Base-by-base conservation (phyloP, 2,329 filamentous ascomycete species). In the Alternaria atra region DNA sequence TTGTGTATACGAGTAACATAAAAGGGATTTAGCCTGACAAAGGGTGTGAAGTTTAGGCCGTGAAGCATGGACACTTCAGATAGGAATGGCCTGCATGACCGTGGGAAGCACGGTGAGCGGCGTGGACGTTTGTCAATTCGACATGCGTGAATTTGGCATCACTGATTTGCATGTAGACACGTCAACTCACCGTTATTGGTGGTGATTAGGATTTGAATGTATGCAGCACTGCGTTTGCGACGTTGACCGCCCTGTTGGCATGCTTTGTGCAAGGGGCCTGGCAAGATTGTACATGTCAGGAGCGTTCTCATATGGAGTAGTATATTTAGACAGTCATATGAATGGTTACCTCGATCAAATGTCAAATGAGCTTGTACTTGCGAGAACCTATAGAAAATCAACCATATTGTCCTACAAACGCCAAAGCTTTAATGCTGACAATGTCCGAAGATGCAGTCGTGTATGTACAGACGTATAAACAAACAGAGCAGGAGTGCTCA, bases 381-480 rank as follows among this genome's bases (percentile, higher is more conserved):
- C 42, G 46, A 54, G 37, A 23, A 15, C 42, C 34, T 55, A 52
- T 44, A n/a, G 34, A 9, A 42, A 48, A 27, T 34, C 23, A 29
- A 40, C 52, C 20, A 52, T 50, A 30, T 51, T 61, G 48, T 34
- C 65, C 55, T 50, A 35, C 48, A 51, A 69, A 71, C 65, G 69
- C 70, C 66, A 34, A 60, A 61, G 58, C 64, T 62, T 64, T 55
- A 23, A 67, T 71, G 66, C 68, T 66, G 55, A 64, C 55, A 63
- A 56, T 58, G 48, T 43, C 61, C 35, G 56, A 62, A 59, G 50
- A 70, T 70, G 62, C 60, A 65, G 56, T 43, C 63, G 62, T 69
- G 59, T 71, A 72, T 70, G 61, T 72, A 71, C 64, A 70, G 58
- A 65, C 52, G 37, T 60, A 58, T 60, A 58, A 61, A 47, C n/a